Percentiles rank a stretch among this genome's conserved stretches.
Evolutionary conservation across 352 stramenopile genomes (phyloP).

Genomic region (Phytophthora parvispora): DNA sequence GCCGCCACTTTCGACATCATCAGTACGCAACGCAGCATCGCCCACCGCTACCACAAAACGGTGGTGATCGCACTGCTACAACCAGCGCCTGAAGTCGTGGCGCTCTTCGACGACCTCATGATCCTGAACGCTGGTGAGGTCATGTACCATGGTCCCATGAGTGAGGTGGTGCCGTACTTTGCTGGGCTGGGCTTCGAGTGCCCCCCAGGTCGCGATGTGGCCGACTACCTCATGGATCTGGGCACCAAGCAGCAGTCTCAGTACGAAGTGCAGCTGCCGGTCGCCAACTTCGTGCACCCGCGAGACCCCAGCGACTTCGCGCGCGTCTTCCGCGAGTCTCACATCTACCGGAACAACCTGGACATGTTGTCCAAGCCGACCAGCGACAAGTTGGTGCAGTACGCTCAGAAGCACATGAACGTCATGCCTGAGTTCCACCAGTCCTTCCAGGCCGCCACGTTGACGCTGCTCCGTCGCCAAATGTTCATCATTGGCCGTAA

Average conservation of each 20-base stretch:
- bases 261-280: constrained; percentile 13
- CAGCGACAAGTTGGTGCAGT: constrained; percentile 88
- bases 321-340: constrained; percentile 45
- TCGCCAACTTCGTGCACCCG: constrained; percentile 20
- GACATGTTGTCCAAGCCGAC: constrained; percentile 86
- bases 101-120: constrained; percentile 59
- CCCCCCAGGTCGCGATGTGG: constrained; percentile 25
- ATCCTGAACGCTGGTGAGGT: constrained; percentile 50
- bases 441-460: constrained; percentile 26
- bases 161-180: constrained; percentile 38
- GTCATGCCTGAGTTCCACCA: constrained; percentile 43
- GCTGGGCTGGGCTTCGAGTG: constrained; percentile 28
- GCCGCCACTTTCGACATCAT: constrained; percentile 53
- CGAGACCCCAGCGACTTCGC: constrained; percentile 47
- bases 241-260: constrained; percentile 45
- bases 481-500: constrained; percentile 73
- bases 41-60: constrained; percentile 44
- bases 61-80: constrained; percentile 85
- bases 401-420: constrained; percentile 58
- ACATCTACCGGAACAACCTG: constrained; percentile 45
- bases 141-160: constrained; percentile 41
- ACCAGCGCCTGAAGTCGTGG: constrained; percentile 58
- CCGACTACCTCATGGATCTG: constrained; percentile 76
- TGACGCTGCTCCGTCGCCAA: constrained; percentile 60
- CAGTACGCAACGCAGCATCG: constrained; percentile 33